phyloP scores from a whole-genome alignment of 345 rosid species.

The Melaleuca alternifolia region DNA sequence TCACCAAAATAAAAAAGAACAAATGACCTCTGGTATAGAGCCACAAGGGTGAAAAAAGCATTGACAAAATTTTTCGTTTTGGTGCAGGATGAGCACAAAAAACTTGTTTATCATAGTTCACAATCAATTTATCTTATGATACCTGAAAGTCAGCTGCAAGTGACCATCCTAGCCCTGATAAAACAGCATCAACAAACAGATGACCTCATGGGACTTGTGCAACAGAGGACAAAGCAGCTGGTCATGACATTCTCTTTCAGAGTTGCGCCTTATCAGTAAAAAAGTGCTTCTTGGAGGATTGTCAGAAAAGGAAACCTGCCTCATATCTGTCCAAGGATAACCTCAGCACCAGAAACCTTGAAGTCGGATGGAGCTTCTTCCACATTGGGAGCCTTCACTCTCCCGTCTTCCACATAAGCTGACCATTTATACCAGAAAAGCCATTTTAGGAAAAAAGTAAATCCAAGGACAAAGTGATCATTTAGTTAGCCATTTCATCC shows the following conservation, averaged over 20 bases:
- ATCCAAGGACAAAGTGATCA: neutral
- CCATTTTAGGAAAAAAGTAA: neutral
- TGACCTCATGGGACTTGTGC: neutral
- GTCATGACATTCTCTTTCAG: neutral
- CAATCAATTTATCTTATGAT: neutral
- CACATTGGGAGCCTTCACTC: slow-evolving; percentile 63
- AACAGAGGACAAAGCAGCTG: neutral
- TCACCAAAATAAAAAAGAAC: too few species aligned
- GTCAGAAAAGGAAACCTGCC: neutral
- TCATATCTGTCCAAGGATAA: slow-evolving; percentile 70
- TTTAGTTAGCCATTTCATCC: neutral
- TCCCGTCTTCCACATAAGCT: slow-evolving; percentile 77
- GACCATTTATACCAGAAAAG: slow-evolving; percentile 51
- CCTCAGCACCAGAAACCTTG: slow-evolving; percentile 76
- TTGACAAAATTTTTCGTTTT: neutral
- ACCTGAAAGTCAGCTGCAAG: neutral
- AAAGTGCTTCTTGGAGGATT: neutral
- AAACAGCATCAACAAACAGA: neutral
- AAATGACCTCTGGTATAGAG: neutral
- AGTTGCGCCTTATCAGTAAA: neutral
- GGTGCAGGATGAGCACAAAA: neutral
- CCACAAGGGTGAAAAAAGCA: neutral
- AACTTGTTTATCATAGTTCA: neutral
- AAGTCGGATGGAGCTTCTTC: slow-evolving; percentile 88
- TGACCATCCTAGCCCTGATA: neutral